Conservation (phyloP, 495 filamentous ascomycete genomes). For the Aspergillus diversus region DNA sequence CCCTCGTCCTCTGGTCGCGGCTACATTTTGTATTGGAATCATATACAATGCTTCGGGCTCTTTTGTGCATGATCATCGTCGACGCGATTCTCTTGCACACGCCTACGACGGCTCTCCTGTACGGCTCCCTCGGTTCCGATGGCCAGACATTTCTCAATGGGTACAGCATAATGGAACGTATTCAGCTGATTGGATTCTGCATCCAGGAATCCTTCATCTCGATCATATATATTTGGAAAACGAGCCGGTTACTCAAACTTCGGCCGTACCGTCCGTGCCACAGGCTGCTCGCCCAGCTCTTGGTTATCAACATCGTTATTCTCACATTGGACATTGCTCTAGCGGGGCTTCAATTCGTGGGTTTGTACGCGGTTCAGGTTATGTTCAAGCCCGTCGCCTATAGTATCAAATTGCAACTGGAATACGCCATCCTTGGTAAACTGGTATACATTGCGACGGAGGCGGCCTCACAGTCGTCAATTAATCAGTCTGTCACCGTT, state of each 20-base stretch:
- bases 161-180: conserved; percentile 55
- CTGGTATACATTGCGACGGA: conserved; percentile 40
- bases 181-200: conserved; percentile 57
- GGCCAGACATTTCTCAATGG: conserved; percentile 34
- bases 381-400: conserved; percentile 55
- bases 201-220: conserved; percentile 61
- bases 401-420: conserved; percentile 57
- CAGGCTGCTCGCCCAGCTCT: conserved; percentile 47
- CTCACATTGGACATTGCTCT: conserved; percentile 52
- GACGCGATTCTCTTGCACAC: conserved; percentile 48
- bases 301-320: conserved; percentile 53
- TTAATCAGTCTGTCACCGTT: neutral
- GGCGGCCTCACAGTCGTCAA: neutral
- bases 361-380: conserved; percentile 52
- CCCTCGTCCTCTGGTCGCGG: conserved; percentile 53
- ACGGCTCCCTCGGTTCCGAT: conserved; percentile 31
- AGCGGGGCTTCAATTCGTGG: conserved; percentile 49
- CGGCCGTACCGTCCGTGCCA: conserved; percentile 29
- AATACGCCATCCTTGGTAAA: conserved; percentile 56
- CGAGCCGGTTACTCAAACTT: conserved; percentile 46
- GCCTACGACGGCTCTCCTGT: conserved; percentile 47
- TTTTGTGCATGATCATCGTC: conserved; percentile 48
- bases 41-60: conserved; percentile 34
- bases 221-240: conserved; percentile 58
- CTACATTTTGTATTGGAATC: conserved; percentile 49